Evolutionary conservation across 1,284 basidiomycete genomes (phyloP), one percentile per base, ranked within the genome.

Genomic region (Psilocybe mexicana): DNA sequence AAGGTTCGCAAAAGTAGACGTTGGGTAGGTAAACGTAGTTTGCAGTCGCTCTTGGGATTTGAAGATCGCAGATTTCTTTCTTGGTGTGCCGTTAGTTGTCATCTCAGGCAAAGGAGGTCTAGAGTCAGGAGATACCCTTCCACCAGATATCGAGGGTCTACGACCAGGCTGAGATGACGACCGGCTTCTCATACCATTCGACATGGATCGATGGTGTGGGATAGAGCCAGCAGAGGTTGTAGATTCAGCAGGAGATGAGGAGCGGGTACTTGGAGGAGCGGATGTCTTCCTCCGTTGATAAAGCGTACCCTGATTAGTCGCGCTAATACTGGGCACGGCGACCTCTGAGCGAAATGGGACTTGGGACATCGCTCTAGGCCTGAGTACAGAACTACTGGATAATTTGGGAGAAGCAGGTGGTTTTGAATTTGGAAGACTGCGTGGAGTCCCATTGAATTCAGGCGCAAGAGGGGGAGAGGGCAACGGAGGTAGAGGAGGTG

Each of bases 111-210:
- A 67, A 7, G 83, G 84, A 7, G 84, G 83, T 48, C 74, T 75
- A 53, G 77, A 76, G 48, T 80, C 80, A 40, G 79, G 80, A 25
- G 80, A 81, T 59, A 77, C 72, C 48, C 78, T 74, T 52, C 79
- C 79, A 57, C 76, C 76, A 42, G 75, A 68, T 25, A 84, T 61
- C n/a, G 84, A 82, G 36, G 85, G 83, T 60, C 86, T 77, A 55
- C 86, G 80, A 35, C 84, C 85, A 46, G 88, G 88, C 61, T 89
- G 87, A 38, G 88, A 90, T 23, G 79, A 82, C 51, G 86, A 87
- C 44, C 90, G 79, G 55, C 90, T 82, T 36, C 80, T 64, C 40
- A 66, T 52, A 45, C 68, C 61, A 55, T 66, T 69, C 70, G 69
- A 45, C 75, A 64, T 43, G 78, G 77, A 43, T 80, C 77, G 58